A percentile compares a stretch with the other conserved stretches of the same genome.
Evolutionary conservation across 2,329 filamentous ascomycete genomes (phyloP).

Genomic region (Nemania diffusa): DNA sequence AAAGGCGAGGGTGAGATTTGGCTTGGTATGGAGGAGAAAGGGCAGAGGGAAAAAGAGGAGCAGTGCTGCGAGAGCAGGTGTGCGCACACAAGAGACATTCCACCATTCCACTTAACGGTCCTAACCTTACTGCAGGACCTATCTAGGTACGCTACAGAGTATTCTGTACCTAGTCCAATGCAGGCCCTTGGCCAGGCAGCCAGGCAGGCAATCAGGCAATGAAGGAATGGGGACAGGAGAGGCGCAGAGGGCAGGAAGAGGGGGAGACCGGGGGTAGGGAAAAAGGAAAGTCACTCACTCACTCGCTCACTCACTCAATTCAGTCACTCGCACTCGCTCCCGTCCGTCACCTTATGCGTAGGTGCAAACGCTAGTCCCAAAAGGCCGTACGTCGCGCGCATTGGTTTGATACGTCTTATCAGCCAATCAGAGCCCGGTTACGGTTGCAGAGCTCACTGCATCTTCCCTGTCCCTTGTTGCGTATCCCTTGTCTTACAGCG

Average conservation of each 20-base stretch:
- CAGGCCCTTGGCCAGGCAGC: slow-evolving; percentile 1
- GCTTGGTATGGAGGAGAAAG: slow-evolving; percentile 31
- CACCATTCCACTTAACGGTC: not conserved
- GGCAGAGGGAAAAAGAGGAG: slow-evolving; percentile 28
- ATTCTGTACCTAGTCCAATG: not conserved
- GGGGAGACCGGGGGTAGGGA: not conserved
- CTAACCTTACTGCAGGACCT: too few species aligned
- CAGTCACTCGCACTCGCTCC: not conserved
- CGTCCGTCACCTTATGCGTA: not conserved
- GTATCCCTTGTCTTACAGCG: slow-evolving; percentile 22
- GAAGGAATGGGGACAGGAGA: not conserved
- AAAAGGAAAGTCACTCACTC: slow-evolving; percentile 23
- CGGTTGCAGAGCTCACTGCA: slow-evolving; percentile 26
- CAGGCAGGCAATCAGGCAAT: not conserved
- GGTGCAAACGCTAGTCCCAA: slow-evolving; percentile 26
- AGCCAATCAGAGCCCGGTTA: slow-evolving; percentile 21
- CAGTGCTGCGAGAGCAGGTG: slow-evolving; percentile 25
- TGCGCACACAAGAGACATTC: slow-evolving; percentile 24
- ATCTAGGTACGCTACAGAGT: too few species aligned
- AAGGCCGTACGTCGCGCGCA: slow-evolving; percentile 11
- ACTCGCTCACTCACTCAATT: too few species aligned
- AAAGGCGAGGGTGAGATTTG: slow-evolving; percentile 29
- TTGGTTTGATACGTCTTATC: slow-evolving; percentile 25
- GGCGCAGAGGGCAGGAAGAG: not conserved
- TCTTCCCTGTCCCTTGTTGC: slow-evolving; percentile 21